Evolutionary conservation across 331 rosid species (phyloP).

Genomic region (Rhamnella rubrinervis): DNA sequence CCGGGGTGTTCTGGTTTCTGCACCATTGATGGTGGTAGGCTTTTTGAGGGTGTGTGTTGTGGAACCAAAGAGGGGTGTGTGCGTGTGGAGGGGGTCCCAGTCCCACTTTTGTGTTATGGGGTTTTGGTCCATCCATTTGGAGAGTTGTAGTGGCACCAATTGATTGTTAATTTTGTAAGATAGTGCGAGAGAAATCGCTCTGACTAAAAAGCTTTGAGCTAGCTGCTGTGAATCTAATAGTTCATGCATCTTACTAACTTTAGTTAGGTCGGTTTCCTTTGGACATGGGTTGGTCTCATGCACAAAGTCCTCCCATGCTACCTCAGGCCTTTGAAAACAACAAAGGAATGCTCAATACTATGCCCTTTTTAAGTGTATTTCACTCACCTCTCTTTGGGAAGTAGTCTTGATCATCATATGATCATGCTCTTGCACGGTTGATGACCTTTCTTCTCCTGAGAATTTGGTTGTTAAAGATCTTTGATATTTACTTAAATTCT

Average conservation of each 20-base stretch:
- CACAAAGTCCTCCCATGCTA: not conserved
- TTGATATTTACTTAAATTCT: too few species aligned
- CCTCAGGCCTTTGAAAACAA: too few species aligned
- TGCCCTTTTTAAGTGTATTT: too few species aligned
- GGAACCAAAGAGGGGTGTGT: not conserved
- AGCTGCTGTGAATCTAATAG: too few species aligned
- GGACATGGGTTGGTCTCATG: not conserved
- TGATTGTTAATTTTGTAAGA: slow-evolving; percentile 30
- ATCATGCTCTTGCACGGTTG: too few species aligned
- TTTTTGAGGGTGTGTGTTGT: slow-evolving; percentile 17
- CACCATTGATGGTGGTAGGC: slow-evolving; percentile 63
- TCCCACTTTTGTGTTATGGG: too few species aligned
- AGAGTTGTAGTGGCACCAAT: slow-evolving; percentile 41
- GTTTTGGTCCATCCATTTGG: slow-evolving; percentile 59
- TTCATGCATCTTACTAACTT: not conserved
- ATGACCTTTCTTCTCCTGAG: too few species aligned
- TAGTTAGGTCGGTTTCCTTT: slow-evolving; percentile 16
- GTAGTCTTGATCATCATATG: too few species aligned
- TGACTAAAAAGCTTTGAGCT: not conserved
- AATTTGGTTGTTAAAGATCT: too few species aligned
- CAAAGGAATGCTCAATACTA: too few species aligned
- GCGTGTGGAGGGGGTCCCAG: too few species aligned
- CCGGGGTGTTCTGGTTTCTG: not conserved
- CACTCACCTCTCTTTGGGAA: too few species aligned
- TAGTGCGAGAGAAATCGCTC: not conserved